Evolutionary conservation across 108 stramenopile genomes (phyloP).

Genomic region (Cyclotella cryptica): DNA sequence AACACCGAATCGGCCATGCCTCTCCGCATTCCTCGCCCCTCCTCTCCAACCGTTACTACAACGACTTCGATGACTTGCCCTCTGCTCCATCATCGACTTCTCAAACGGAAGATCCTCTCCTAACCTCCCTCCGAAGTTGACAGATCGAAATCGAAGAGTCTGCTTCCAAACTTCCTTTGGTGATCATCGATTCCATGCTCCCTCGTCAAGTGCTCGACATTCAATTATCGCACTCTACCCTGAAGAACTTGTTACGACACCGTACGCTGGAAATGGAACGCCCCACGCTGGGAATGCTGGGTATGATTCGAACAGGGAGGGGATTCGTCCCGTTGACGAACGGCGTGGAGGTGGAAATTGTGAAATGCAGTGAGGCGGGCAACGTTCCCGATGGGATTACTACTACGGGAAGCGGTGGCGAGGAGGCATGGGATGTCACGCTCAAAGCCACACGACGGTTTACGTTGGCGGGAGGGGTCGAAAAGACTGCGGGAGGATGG

Average conservation of each 20-base stretch:
- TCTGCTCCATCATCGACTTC: not conserved
- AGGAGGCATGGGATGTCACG: conserved; percentile 49
- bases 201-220: conserved; percentile 74
- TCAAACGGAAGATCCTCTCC: conserved; percentile 41
- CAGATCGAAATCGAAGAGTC: conserved; percentile 49
- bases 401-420: not conserved
- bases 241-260: conserved; percentile 62
- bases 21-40: too few relatives aligned
- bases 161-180: conserved; percentile 58
- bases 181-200: conserved; percentile 76
- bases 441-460: conserved; percentile 65
- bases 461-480: conserved; percentile 57
- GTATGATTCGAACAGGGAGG: conserved; percentile 56
- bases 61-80: conserved; percentile 5
- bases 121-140: conserved; percentile 57
- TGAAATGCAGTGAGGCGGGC: conserved; percentile 42
- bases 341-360: conserved; percentile 72
- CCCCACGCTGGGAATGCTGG: conserved; percentile 72
- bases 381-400: not conserved
- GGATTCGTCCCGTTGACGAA: conserved; percentile 54
- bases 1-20: too few relatives aligned
- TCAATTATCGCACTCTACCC: conserved; percentile 60
- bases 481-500: conserved; percentile 62
- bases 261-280: conserved; percentile 54
- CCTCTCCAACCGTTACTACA: not conserved